Base-by-base conservation (phyloP, 306 rosid genomes). In the Hippophae gyantsensis region DNA sequence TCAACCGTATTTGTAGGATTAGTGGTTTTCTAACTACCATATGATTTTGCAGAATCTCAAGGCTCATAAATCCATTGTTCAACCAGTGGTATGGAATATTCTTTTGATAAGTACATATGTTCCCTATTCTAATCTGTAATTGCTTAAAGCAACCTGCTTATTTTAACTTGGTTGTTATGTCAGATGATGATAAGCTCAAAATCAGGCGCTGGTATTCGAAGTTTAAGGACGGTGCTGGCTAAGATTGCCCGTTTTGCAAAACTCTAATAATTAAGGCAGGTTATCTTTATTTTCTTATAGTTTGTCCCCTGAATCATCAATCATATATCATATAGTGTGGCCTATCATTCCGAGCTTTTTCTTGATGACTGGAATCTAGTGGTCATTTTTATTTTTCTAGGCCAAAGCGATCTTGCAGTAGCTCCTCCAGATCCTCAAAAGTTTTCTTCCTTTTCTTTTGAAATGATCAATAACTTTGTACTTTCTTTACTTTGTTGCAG, bases 121-220 rank as follows among this genome's bases (percentile, higher is more conserved):
- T 2, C 25, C 10, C n/a, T 14, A 0, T 13, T 13, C 13, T 13
- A 2, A 10, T n/a, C 1, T 57, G 48, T 68, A 23, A 49, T 49
- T 55, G 7, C 58, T 57, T 49, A 25, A 10, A 67, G 42, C 54
- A 58, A 77, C 26, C 25, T 52, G 32, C 61, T 13, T 43, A 41
- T 45, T 61, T 42, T 57, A 13, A 9, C 12, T 65, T 69, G 26
- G 42, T 47, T 59, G 26, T 57, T 25, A 52, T 61, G 83, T 74
- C 81, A 86, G 99, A 74, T 88, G 89, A 84, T 86, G 99, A 82
- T 73, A n/a, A 92, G 99, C 78, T 88, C 97, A 40, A 84, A 81
- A 82, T 81, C 95, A 38, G 99, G 97, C 65, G 99, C 96, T 13
- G 96, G 97, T 13, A 78, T 92, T 70, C 80, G 94, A 65, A 73